A percentile compares a stretch with the other conserved stretches of the same genome.
These are phyloP conservation scores for Nothophaeocryptopus gaeumannii DNA, from an alignment of 2,329 filamentous ascomycete species.

Conservation along the genomic window DNA sequence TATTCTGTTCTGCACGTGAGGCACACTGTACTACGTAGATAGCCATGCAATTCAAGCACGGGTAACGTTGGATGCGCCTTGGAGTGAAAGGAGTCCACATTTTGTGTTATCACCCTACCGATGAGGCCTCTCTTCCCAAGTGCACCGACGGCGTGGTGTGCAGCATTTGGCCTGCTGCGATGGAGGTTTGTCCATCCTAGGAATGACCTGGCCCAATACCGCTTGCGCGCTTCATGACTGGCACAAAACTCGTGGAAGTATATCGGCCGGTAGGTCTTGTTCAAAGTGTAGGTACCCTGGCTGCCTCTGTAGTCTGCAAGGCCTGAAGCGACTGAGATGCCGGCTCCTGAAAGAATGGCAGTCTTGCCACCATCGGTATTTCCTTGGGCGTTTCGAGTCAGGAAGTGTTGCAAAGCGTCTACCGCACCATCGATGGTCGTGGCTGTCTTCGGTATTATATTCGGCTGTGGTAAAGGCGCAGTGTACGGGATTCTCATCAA, in stretches of 20 bases:
- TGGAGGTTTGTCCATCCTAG: conserved; percentile 83
- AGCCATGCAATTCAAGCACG: conserved; percentile 87
- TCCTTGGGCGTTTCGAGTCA: conserved; percentile 42
- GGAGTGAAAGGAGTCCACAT: conserved; percentile 92
- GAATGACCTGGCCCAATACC: conserved; percentile 95
- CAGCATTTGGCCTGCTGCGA: conserved; percentile 73
- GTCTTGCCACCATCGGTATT: conserved; percentile 56
- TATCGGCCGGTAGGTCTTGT: conserved; percentile 64
- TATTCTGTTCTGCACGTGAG: conserved; percentile 72
- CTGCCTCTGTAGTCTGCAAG: conserved; percentile 88
- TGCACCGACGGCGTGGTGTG: conserved; percentile 73
- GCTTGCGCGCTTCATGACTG: conserved; percentile 78
- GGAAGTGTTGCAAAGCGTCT: conserved; percentile 72
- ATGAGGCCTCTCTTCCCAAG: conserved; percentile 71
- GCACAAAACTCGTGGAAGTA: conserved; percentile 87
- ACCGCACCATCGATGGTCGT: conserved; percentile 70
- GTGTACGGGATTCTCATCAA: conserved; percentile 90
- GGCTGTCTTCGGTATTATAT: conserved; percentile 71
- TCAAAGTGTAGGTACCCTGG: conserved; percentile 88
- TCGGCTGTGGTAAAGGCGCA: conserved; percentile 71
- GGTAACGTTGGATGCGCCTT: conserved; percentile 69
- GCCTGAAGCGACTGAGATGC: conserved; percentile 88
- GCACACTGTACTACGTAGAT: conserved; percentile 77
- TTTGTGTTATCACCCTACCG: conserved; percentile 81
- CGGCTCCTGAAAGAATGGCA: conserved; percentile 74